These are phyloP conservation scores for Heterobasidion occidentale DNA, from an alignment of 1,284 basidiomycete genomes.

Conservation along the genomic window DNA sequence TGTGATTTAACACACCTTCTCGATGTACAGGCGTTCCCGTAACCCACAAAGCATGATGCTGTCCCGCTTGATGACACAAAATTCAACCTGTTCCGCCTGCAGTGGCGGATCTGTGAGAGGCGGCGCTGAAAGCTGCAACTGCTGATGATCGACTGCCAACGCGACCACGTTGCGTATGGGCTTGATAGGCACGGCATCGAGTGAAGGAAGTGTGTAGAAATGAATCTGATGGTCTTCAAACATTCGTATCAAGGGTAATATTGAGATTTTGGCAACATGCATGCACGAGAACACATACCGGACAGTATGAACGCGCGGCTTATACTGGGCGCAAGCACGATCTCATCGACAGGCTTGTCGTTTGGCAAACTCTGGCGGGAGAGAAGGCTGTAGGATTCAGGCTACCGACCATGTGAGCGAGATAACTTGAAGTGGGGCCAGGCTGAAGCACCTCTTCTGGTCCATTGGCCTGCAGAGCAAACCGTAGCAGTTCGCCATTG, in stretches of 20 bases:
- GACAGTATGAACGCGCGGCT: slow-evolving; percentile 64
- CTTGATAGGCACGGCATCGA: slow-evolving; percentile 70
- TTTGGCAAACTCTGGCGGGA: slow-evolving; percentile 59
- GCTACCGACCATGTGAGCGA: slow-evolving; percentile 24
- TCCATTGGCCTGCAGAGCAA: slow-evolving; percentile 50
- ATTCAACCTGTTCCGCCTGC: slow-evolving; percentile 52
- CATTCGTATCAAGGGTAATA: too few species aligned
- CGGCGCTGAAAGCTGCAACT: slow-evolving; percentile 48
- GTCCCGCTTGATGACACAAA: slow-evolving; percentile 72
- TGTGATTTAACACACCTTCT: slow-evolving; percentile 38
- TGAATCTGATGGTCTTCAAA: slow-evolving; percentile 65
- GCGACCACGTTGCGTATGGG: slow-evolving; percentile 74
- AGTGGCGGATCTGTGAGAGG: slow-evolving; percentile 23
- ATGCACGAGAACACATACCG: slow-evolving; percentile 32
- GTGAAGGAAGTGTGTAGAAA: slow-evolving; percentile 72
- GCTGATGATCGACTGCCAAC: slow-evolving; percentile 76
- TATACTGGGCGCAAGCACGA: slow-evolving; percentile 71
- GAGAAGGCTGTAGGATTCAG: slow-evolving; percentile 56
- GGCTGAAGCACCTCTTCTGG: slow-evolving; percentile 37
- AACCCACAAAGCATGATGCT: slow-evolving; percentile 63
- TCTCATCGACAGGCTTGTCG: slow-evolving; percentile 66
- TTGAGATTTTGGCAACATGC: slow-evolving; percentile 4
- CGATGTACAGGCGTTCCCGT: slow-evolving; percentile 48
- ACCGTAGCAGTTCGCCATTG: slow-evolving; percentile 65
- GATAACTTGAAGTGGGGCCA: not conserved